Conservation (phyloP, 1,139 yeast species). For the Geotrichum bryndzae region DNA sequence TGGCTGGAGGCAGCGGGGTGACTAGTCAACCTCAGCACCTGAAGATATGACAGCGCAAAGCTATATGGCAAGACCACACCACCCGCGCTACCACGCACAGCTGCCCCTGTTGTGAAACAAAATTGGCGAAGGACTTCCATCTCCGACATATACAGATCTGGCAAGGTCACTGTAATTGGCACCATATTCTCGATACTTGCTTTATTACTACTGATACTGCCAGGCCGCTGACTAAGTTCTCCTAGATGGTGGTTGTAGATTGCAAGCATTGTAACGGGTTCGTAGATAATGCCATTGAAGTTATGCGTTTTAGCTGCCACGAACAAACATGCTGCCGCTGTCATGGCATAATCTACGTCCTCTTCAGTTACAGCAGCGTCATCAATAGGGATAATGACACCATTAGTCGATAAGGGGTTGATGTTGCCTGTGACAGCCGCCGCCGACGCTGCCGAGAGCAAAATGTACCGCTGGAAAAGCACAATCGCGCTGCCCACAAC, state of each 20-base stretch:
- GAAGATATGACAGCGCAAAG: conserved; percentile 25
- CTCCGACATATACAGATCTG: conserved; percentile 14
- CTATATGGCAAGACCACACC: conserved; percentile 26
- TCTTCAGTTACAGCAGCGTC: neutral
- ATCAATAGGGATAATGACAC: conserved; percentile 1
- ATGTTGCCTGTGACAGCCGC: neutral
- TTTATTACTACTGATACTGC: neutral
- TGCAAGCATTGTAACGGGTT: conserved; percentile 1
- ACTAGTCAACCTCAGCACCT: conserved; percentile 18
- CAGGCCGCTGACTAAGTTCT: neutral
- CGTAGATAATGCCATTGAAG: conserved; percentile 9
- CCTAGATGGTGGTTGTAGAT: neutral
- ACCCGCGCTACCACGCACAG: neutral
- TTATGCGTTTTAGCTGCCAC: conserved; percentile 15
- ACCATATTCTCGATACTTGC: neutral
- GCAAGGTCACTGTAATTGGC: neutral
- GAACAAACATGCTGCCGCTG: conserved; percentile 18
- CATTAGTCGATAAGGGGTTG: neutral
- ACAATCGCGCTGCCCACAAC: conserved; percentile 19
- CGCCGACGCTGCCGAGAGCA: conserved; percentile 7
- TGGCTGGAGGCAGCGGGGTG: neutral
- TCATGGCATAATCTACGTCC: neutral
- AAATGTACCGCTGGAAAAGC: conserved; percentile 20
- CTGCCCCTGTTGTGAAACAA: conserved; percentile 22
- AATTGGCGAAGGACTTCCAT: conserved; percentile 20